These are phyloP conservation scores for Colletotrichum caudatum DNA, from an alignment of 2,329 filamentous ascomycete genomes.

Conservation along the genomic window DNA sequence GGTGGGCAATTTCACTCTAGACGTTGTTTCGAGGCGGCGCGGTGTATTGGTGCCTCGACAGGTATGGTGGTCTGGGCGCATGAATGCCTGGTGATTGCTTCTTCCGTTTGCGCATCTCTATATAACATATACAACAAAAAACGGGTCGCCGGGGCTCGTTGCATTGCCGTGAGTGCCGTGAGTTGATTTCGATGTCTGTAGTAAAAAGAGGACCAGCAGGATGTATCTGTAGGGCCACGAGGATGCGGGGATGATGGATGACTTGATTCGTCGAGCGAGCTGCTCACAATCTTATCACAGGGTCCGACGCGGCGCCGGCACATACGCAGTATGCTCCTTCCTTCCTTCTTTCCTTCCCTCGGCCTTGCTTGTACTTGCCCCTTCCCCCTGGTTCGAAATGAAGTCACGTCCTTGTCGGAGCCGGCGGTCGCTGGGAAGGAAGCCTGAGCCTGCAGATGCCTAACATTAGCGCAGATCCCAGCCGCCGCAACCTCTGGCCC, in stretches of 20 bases:
- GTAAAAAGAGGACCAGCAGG: constrained; percentile 16
- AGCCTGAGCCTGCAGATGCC: constrained; percentile 20
- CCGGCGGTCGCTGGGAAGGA: constrained; percentile 15
- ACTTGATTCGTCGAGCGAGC: neutral
- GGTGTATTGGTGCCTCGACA: constrained; percentile 5
- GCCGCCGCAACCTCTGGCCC: constrained; percentile 15
- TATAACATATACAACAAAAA: neutral
- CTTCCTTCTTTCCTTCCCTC: neutral
- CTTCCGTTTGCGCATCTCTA: neutral
- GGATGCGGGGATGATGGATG: constrained; percentile 15
- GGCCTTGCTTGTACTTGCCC: neutral
- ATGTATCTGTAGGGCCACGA: neutral
- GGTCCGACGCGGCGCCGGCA: neutral
- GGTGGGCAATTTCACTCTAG: neutral
- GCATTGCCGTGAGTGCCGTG: constrained; percentile 16
- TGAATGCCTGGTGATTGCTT: neutral
- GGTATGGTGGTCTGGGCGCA: neutral
- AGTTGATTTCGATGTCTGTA: constrained; percentile 17
- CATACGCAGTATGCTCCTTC: too few species aligned
- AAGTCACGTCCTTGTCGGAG: constrained; percentile 18
- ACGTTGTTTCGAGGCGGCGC: constrained; percentile 8
- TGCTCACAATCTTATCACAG: neutral
- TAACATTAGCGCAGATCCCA: constrained; percentile 40
- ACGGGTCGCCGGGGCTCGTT: neutral
- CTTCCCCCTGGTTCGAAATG: neutral